Evolutionary conservation across 2,329 filamentous ascomycete species (phyloP), one percentile per base, ranked within the genome.

Genomic region (Hysterium pulicare): DNA sequence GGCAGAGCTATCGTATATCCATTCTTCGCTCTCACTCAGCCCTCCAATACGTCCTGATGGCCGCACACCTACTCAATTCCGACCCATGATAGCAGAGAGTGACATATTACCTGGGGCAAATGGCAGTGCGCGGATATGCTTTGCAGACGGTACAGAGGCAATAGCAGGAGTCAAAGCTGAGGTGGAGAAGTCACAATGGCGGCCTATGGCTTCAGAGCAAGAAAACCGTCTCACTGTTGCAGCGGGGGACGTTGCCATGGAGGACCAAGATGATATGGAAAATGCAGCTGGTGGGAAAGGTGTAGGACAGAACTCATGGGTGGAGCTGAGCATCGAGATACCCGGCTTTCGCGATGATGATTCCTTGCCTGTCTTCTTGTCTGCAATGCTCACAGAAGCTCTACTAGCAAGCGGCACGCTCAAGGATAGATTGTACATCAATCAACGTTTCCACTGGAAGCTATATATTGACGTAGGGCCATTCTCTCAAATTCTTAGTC

Each of bases 141-240:
- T 97, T 64, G 83, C 90, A 3, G 93, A 98, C 66, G 93, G 93
- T 38, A 95, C 90, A 1, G 93, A 98, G 69, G 93, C 93, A 5
- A 85, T 98, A 47, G 93, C 96, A 5, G 93, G 93, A 34, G 84
- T 96, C 47, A 98, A 97, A 71, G 90, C 88, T 1, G 91, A 97
- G 70, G 87, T 97, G 3, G 90, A 95, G 67, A 84, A 80, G 72
- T 89, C 84, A 15, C 56, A 49, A 37, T 51, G 55, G 56, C 49
- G 49, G 48, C 59, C 60, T 42, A 53, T 53, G 5, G 39, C 50
- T 34, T 45, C 38, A 15, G 38, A 55, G 52, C 31, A 55, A 53
- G 15, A 57, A 20, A 38, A 44, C 32, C 8, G 58, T 57, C 41
- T 63, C 64, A 38, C 54, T 53, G 24, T 51, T 13, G 48, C 45